Conservation (phyloP, 768 basidiomycete genomes). For the Leccinum uliginosum region DNA sequence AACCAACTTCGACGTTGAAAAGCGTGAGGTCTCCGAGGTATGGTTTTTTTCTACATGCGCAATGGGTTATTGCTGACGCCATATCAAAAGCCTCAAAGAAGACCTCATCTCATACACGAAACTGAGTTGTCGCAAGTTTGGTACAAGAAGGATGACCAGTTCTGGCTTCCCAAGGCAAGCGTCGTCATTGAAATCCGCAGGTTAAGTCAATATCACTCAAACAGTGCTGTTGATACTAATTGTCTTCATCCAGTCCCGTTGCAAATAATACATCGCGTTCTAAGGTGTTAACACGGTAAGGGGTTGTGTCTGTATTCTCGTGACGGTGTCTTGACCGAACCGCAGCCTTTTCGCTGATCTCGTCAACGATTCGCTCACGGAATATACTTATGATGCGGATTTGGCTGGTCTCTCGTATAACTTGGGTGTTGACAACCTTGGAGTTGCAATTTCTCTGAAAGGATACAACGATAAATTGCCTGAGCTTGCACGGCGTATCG, state of each 20-base stretch:
- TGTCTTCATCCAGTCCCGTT: conserved; percentile 40
- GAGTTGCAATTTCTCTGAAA: conserved; percentile 60
- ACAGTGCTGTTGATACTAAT: not conserved
- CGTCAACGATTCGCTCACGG: conserved; percentile 83
- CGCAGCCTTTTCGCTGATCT: conserved; percentile 75
- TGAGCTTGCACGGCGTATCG: conserved; percentile 65
- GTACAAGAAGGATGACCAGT: conserved; percentile 97
- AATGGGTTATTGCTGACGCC: not conserved
- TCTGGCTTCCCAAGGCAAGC: conserved; percentile 91
- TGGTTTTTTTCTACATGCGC: conserved; percentile 3
- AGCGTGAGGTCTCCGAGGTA: conserved; percentile 63
- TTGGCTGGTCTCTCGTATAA: conserved; percentile 83
- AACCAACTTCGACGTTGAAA: conserved; percentile 77
- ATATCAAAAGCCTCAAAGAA: conserved; percentile 55
- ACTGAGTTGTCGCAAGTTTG: conserved; percentile 73
- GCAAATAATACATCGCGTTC: conserved; percentile 63
- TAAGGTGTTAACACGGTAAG: conserved; percentile 68
- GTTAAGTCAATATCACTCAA: conserved; percentile 33
- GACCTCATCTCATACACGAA: conserved; percentile 74
- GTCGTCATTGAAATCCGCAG: conserved; percentile 72
- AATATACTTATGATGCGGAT: conserved; percentile 90
- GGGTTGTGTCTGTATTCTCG: not conserved
- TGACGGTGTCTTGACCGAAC: not conserved
- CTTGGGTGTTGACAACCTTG: conserved; percentile 57
- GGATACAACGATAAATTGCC: conserved; percentile 94